Evolutionary conservation across 23 red algal species (phyloP).

Genomic region (Gracilaria caudata): DNA sequence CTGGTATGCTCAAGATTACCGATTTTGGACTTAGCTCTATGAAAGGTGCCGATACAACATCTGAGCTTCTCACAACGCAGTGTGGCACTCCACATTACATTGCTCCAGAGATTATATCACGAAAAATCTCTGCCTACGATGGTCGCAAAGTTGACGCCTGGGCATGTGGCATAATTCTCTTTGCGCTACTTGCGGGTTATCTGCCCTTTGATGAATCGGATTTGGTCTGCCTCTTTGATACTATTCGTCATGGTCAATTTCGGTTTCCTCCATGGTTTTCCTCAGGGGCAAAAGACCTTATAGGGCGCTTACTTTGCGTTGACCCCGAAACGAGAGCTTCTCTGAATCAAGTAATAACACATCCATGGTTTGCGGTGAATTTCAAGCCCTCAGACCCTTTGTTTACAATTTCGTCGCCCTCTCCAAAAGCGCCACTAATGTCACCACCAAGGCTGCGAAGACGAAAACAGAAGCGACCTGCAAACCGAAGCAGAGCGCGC

Average conservation of each 20-base stretch:
- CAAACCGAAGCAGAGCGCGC: slow-evolving; percentile 5
- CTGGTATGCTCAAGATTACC: slow-evolving; percentile 80
- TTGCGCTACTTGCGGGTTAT: slow-evolving; percentile 88
- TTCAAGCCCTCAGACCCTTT: slow-evolving; percentile 24
- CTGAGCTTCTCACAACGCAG: slow-evolving; percentile 73
- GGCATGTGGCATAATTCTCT: slow-evolving; percentile 96
- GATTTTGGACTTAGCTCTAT: slow-evolving; percentile 96
- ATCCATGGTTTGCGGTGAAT: slow-evolving; percentile 86
- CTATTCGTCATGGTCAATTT: slow-evolving; percentile 73
- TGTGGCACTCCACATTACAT: slow-evolving; percentile 84
- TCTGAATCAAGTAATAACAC: slow-evolving; percentile 69
- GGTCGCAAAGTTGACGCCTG: slow-evolving; percentile 89
- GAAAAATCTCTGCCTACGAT: slow-evolving; percentile 62
- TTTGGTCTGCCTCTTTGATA: slow-evolving; percentile 74
- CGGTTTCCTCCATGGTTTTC: slow-evolving; percentile 74
- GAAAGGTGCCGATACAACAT: slow-evolving; percentile 65
- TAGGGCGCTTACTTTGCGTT: slow-evolving; percentile 70
- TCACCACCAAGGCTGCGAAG: background rate
- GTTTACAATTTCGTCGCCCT: background rate
- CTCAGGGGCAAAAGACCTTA: slow-evolving; percentile 79
- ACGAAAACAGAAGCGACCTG: slow-evolving; percentile 11
- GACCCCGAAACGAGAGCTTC: slow-evolving; percentile 83
- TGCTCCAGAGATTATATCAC: slow-evolving; percentile 77
- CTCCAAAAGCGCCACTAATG: background rate
- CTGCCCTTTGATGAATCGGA: slow-evolving; percentile 93